These are phyloP conservation scores for Ogataea siamensis DNA, from an alignment of 805 yeast genomes.

Conservation along the genomic window DNA sequence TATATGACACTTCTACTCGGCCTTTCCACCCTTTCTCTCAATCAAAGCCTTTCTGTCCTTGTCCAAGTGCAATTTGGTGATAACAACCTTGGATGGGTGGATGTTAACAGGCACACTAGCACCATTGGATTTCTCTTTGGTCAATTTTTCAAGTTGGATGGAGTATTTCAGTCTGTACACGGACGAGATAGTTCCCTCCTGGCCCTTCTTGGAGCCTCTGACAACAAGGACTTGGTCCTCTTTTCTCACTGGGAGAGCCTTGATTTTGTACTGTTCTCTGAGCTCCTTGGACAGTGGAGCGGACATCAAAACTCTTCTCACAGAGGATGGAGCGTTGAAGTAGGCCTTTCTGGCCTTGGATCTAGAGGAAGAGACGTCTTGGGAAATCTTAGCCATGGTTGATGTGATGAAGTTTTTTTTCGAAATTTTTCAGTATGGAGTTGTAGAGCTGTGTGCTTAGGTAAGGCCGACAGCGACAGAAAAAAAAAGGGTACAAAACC, in stretches of 20 bases:
- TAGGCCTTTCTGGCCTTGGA: slow-evolving; percentile 99
- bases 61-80: slow-evolving; percentile 97
- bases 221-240: slow-evolving; percentile 93
- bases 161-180: slow-evolving; percentile 99
- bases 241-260: slow-evolving; percentile 95
- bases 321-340: slow-evolving; percentile 96
- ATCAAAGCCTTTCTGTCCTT: slow-evolving; percentile 98
- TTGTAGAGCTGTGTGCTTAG: slow-evolving; percentile 2
- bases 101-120: slow-evolving; percentile 95
- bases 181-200: slow-evolving; percentile 96
- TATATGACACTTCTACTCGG: slow-evolving; percentile 58
- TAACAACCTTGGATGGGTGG: slow-evolving; percentile 98
- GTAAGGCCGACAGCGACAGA: slow-evolving; percentile 2
- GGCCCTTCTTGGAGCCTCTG: slow-evolving; percentile 99
- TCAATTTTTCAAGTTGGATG: slow-evolving; percentile 94
- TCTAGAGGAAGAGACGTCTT: slow-evolving; percentile 98
- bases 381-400: slow-evolving; percentile 37
- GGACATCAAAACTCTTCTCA: slow-evolving; percentile 90
- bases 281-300: slow-evolving; percentile 99
- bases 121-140: slow-evolving; percentile 97
- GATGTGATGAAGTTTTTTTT: slow-evolving; percentile 6
- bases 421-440: slow-evolving; percentile 8
- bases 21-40: slow-evolving; percentile 96
- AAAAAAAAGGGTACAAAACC: background rate
- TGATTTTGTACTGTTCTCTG: slow-evolving; percentile 94